Evolutionary conservation across 2,329 filamentous ascomycete genomes (phyloP).

Genomic region (Alternaria sp.): DNA sequence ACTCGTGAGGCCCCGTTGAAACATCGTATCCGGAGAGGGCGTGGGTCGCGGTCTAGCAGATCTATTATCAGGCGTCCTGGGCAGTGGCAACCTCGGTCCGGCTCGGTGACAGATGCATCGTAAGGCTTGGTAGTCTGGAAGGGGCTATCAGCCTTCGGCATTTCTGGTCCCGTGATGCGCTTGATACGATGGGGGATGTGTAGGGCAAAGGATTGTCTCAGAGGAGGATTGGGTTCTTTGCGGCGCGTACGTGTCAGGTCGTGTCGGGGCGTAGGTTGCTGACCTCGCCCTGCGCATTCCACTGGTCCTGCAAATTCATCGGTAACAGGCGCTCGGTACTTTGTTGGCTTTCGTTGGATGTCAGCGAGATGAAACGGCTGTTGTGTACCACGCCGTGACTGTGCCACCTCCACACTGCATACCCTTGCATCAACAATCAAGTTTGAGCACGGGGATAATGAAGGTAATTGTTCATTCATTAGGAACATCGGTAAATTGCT

Average conservation of each 20-base stretch:
- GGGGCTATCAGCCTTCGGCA: constrained; percentile 12
- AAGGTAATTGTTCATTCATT: not conserved
- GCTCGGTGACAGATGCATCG: not conserved
- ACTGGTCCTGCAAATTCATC: not conserved
- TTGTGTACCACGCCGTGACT: constrained; percentile 5
- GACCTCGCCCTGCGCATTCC: not conserved
- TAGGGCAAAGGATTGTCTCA: not conserved
- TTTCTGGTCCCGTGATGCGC: constrained; percentile 1
- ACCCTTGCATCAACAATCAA: not conserved
- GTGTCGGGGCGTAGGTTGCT: not conserved
- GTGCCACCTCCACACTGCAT: constrained; percentile 13
- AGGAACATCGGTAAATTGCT: not conserved
- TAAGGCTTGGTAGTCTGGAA: constrained; percentile 13
- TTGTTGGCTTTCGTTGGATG: not conserved
- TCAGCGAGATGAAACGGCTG: constrained; percentile 9
- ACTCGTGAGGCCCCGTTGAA: constrained; percentile 5
- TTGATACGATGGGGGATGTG: not conserved
- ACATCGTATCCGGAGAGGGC: constrained; percentile 14
- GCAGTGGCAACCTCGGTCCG: not conserved
- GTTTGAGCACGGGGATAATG: not conserved
- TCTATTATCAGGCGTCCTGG: not conserved
- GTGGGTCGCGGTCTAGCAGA: constrained; percentile 16
- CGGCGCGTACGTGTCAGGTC: not conserved
- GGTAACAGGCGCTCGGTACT: not conserved
- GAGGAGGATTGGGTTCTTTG: not conserved